phyloP scores from a whole-genome alignment of 169 alveolate genomes.

The Perkinsus chesapeaki region DNA sequence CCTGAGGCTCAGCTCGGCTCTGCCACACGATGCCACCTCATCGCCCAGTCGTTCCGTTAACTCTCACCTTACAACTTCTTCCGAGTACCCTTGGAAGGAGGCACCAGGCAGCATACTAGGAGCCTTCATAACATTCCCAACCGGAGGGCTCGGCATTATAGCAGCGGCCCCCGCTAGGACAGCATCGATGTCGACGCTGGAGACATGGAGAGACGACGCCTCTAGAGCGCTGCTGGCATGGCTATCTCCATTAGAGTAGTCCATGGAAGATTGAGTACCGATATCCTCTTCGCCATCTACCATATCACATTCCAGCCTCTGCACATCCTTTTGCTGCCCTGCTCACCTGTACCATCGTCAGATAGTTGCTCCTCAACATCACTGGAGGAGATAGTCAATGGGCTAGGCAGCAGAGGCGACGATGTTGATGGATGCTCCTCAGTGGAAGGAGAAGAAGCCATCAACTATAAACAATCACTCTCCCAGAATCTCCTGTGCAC shows the following conservation, averaged over 20 bases:
- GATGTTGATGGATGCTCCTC: too few relatives aligned
- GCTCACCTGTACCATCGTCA: too few relatives aligned
- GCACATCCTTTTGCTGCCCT: too few relatives aligned
- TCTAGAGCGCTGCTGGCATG: not conserved
- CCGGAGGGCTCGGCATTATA: not conserved
- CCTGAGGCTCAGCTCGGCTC: not conserved
- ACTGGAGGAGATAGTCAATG: too few relatives aligned
- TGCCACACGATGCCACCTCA: not conserved
- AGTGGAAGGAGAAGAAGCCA: too few relatives aligned
- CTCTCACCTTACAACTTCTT: not conserved
- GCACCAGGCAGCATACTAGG: too few relatives aligned
- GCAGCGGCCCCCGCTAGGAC: not conserved
- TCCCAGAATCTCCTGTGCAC: not conserved
- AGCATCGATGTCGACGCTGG: not conserved
- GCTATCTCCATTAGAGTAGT: not conserved
- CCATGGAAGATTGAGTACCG: not conserved
- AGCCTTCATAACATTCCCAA: not conserved
- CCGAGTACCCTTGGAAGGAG: not conserved
- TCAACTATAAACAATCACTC: not conserved
- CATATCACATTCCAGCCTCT: not conserved
- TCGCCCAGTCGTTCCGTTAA: not conserved
- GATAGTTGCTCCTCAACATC: not conserved
- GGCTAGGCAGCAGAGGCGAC: too few relatives aligned
- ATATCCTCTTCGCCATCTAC: not conserved
- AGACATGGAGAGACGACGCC: not conserved